These are phyloP conservation scores for Phytophthora macrochlamydospora DNA, from an alignment of 352 stramenopile genomes.

Conservation along the genomic window DNA sequence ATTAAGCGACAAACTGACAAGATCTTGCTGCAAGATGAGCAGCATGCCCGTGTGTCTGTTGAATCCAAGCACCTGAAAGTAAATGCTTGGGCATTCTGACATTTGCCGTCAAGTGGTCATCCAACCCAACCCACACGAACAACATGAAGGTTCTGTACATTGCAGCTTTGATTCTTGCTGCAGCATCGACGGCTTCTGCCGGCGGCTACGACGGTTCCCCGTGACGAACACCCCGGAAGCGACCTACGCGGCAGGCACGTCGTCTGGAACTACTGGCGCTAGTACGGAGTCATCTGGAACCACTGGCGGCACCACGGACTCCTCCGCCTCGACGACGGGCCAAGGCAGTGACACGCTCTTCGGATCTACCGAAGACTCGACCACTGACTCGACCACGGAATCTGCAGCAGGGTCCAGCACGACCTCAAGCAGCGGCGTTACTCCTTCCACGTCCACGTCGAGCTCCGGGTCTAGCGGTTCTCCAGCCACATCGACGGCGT, in stretches of 20 bases:
- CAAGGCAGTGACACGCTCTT: background rate
- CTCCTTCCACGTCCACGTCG: background rate
- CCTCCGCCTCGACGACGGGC: slow-evolving; percentile 1
- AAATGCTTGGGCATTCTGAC: slow-evolving; percentile 25
- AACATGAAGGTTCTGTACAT: slow-evolving; percentile 31
- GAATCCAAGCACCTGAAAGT: background rate
- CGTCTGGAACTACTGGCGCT: slow-evolving; percentile 19
- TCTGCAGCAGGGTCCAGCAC: slow-evolving; percentile 5
- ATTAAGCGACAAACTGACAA: slow-evolving; percentile 13
- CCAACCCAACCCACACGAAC: slow-evolving; percentile 13
- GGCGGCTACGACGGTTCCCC: slow-evolving; percentile 15
- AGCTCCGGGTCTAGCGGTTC: slow-evolving; percentile 6
- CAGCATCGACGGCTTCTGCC: slow-evolving; percentile 19
- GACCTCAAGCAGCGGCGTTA: background rate
- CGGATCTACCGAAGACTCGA: background rate
- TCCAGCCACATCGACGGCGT: background rate
- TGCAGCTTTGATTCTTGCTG: slow-evolving; percentile 21
- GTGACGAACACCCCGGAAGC: slow-evolving; percentile 14
- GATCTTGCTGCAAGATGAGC: slow-evolving; percentile 29
- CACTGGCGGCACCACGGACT: slow-evolving; percentile 1
- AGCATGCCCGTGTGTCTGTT: slow-evolving; percentile 4
- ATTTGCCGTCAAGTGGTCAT: slow-evolving; percentile 25
- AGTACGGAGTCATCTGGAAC: background rate
- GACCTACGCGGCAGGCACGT: slow-evolving; percentile 21
- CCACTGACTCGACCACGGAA: slow-evolving; percentile 1